Base-by-base conservation (phyloP, 805 yeast species). In the Myxozyma sirexii region DNA sequence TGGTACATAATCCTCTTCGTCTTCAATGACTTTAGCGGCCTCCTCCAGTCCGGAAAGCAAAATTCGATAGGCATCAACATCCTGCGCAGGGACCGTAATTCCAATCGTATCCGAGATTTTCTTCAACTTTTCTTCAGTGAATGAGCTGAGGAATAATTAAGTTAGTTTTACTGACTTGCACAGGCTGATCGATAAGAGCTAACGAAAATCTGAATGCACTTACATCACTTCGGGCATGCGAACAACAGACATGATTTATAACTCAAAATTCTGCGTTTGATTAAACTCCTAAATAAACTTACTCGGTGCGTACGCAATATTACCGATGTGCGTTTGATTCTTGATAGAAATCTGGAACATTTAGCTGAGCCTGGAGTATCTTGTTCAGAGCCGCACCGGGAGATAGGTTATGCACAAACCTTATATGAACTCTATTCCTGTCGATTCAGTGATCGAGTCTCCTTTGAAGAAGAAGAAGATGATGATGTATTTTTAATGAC, bases 1-100 rank as follows among this genome's bases (percentile, higher is more conserved):
- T 10, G 72, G 75, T 26, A 65, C 52, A 58, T 68, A 74, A 57
- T 74, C 77, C 21, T 61, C 65, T 50, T 58, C 60, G 7, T 49
- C 56, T 17, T 23, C 49, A 21, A 61, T 44, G 3, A 43, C 41
- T 33, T 57, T 45, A 4, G 60, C 65, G 5, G 56, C 54, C 23
- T 61, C 65, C 15, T 61, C 65, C 17, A 61, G 49, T 12, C 63
- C 65, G 12, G 62, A 56, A 2, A 61, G 49, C 15, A 61, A 47
- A 17, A 53, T 39, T 12, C 64, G 37, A 51, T 61, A 61, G 15
- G 65, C 65, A 17, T 49, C 51, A 15, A 54, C 54, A 38, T 61
- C 65, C 29, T 45, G 29, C 2, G 35, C 53, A 3, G 65, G 65
- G 24, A 61, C 58, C 8, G 31, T 46, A 17, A 61, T 53, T n/a